Percentiles rank a stretch among this genome's conserved stretches.
Conservation (phyloP, 371 early-diverging fungal genomes). For the Lichtheimia hyalospora region DNA sequence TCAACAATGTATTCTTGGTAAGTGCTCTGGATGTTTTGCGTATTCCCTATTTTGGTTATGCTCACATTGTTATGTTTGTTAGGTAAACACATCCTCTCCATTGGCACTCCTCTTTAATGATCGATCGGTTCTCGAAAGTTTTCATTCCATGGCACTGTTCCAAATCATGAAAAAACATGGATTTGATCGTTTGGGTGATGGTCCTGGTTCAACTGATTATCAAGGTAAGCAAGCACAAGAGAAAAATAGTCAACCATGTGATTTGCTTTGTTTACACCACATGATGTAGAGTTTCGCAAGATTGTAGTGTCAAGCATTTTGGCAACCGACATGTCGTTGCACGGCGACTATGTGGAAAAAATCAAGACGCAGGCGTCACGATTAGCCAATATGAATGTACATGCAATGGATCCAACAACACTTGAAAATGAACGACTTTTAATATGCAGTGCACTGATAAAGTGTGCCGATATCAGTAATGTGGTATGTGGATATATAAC, state of each 20-base stretch:
- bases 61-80: background rate
- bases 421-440: slow-evolving; percentile 47
- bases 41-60: background rate
- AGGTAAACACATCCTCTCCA: slow-evolving; percentile 73
- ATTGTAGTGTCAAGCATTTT: slow-evolving; percentile 67
- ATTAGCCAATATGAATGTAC: slow-evolving; percentile 13
- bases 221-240: slow-evolving; percentile 29
- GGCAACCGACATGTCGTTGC: slow-evolving; percentile 83
- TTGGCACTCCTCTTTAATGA: slow-evolving; percentile 90
- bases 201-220: slow-evolving; percentile 25
- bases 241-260: background rate
- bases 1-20: slow-evolving; percentile 80
- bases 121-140: slow-evolving; percentile 89
- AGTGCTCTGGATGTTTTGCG: background rate
- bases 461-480: slow-evolving; percentile 83
- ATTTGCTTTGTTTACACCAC: background rate
- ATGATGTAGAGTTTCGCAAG: slow-evolving; percentile 60
- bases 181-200: slow-evolving; percentile 31
- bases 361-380: slow-evolving; percentile 60
- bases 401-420: slow-evolving; percentile 8
- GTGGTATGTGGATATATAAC: slow-evolving; percentile 33
- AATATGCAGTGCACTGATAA: slow-evolving; percentile 69
- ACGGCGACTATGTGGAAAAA: slow-evolving; percentile 69
- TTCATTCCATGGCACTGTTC: slow-evolving; percentile 86
- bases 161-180: slow-evolving; percentile 74